Conservation (phyloP, 768 basidiomycete genomes). For the Lactarius hengduanensis region DNA sequence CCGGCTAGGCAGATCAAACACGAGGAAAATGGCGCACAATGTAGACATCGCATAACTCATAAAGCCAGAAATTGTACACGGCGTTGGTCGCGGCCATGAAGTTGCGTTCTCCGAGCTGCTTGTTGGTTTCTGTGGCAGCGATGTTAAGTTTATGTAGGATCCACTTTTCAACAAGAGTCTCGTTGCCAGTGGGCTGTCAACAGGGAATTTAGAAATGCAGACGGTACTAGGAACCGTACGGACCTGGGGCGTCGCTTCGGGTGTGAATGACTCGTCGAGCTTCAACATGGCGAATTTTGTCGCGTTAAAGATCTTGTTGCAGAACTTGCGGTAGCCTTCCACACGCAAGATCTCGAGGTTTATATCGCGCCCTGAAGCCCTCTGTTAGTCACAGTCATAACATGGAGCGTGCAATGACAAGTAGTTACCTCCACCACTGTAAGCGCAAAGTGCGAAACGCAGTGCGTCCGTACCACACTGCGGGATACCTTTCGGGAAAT, state of each 20-base stretch:
- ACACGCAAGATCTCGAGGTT: conserved; percentile 94
- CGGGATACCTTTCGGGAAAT: conserved; percentile 98
- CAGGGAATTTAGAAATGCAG: conserved; percentile 9
- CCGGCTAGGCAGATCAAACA: background rate
- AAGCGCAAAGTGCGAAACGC: conserved; percentile 92
- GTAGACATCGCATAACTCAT: conserved; percentile 99
- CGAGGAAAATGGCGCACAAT: conserved; percentile 56
- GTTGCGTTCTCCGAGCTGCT: conserved; percentile 71
- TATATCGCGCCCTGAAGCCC: conserved; percentile 80
- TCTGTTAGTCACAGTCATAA: background rate
- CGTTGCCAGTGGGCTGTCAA: conserved; percentile 77
- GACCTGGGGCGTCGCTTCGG: conserved; percentile 68
- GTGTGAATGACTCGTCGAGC: conserved; percentile 80
- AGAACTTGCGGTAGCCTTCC: conserved; percentile 99
- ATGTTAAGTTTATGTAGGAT: conserved; percentile 90
- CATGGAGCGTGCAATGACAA: background rate
- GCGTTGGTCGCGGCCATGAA: conserved; percentile 91
- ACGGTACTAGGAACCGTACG: conserved; percentile 21
- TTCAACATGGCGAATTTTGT: conserved; percentile 99
- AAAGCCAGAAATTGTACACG: conserved; percentile 94
- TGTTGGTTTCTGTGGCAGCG: conserved; percentile 75
- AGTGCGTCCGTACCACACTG: conserved; percentile 98
- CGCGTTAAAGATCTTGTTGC: conserved; percentile 99
- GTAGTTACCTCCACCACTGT: conserved; percentile 77
- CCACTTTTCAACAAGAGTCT: conserved; percentile 93